A percentile compares a stretch with the other conserved stretches of the same genome.
phyloP scores from a whole-genome alignment of 2,329 filamentous ascomycete genomes.

The Fusarium buharicum region DNA sequence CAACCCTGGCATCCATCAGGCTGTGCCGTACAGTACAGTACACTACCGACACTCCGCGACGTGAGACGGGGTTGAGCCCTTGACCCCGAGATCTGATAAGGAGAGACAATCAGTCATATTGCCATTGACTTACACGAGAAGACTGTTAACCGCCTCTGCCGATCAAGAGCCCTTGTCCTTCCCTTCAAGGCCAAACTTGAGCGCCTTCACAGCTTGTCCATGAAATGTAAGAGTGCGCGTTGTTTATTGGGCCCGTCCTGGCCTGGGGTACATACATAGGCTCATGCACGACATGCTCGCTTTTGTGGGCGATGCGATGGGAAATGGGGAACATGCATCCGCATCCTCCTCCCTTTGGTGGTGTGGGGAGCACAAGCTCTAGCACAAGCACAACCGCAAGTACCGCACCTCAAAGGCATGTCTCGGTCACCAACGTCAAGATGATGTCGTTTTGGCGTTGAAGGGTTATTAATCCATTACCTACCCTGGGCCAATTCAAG shows the following conservation, averaged over 20 bases:
- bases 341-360: slow-evolving; percentile 15
- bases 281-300: slow-evolving; percentile 41
- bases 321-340: slow-evolving; percentile 13
- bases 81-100: not conserved
- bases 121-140: not conserved
- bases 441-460: slow-evolving; percentile 30
- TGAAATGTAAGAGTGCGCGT: slow-evolving; percentile 3
- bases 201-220: slow-evolving; percentile 12
- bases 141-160: slow-evolving; percentile 1
- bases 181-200: slow-evolving; percentile 1
- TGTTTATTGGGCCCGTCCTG: slow-evolving; percentile 31
- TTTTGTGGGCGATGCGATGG: slow-evolving; percentile 29
- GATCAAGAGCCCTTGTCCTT: not conserved
- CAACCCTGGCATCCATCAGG: not conserved
- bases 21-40: not conserved
- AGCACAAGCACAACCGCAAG: too few species aligned
- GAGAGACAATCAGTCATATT: not conserved
- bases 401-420: not conserved
- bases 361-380: slow-evolving; percentile 24
- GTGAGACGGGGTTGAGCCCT: not conserved
- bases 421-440: slow-evolving; percentile 28
- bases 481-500: slow-evolving; percentile 19
- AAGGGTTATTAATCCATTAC: slow-evolving; percentile 3
- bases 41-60: not conserved
- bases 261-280: slow-evolving; percentile 11